A percentile compares a stretch with the other conserved stretches of the same genome.
Conservation (phyloP, 2,329 filamentous ascomycete genomes). For the Periconia digitata region DNA sequence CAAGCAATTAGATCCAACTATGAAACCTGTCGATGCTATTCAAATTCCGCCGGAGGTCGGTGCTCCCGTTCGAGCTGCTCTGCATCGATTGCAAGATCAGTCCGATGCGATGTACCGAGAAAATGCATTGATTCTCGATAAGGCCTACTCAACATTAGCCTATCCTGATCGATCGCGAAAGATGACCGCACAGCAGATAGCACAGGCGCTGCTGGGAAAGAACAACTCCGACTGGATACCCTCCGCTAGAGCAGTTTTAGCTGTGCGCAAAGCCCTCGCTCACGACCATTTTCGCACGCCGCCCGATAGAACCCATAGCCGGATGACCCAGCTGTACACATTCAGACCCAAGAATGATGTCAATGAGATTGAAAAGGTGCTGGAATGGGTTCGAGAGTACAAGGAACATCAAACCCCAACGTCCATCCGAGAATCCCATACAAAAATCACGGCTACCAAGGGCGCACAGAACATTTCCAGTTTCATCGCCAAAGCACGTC, state of each 20-base stretch:
- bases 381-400: slow-evolving; percentile 57
- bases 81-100: slow-evolving; percentile 48
- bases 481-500: slow-evolving; percentile 46
- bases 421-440: background rate
- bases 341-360: slow-evolving; percentile 61
- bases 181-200: slow-evolving; percentile 52
- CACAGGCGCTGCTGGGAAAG: slow-evolving; percentile 43
- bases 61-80: slow-evolving; percentile 46
- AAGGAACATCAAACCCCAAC: slow-evolving; percentile 43
- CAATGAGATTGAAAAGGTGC: slow-evolving; percentile 53
- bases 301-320: slow-evolving; percentile 53
- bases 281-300: slow-evolving; percentile 64
- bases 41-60: slow-evolving; percentile 50
- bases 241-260: slow-evolving; percentile 59
- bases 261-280: slow-evolving; percentile 67
- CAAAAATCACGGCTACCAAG: slow-evolving; percentile 4
- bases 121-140: slow-evolving; percentile 51
- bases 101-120: slow-evolving; percentile 52
- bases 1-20: slow-evolving; percentile 28
- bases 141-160: slow-evolving; percentile 51
- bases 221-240: slow-evolving; percentile 30
- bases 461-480: slow-evolving; percentile 34
- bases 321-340: slow-evolving; percentile 62
- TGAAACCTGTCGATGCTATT: too few relatives aligned
- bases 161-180: slow-evolving; percentile 48